Conservation (phyloP, 176 grass and related monocot species). For the Saccharum officinarum region DNA sequence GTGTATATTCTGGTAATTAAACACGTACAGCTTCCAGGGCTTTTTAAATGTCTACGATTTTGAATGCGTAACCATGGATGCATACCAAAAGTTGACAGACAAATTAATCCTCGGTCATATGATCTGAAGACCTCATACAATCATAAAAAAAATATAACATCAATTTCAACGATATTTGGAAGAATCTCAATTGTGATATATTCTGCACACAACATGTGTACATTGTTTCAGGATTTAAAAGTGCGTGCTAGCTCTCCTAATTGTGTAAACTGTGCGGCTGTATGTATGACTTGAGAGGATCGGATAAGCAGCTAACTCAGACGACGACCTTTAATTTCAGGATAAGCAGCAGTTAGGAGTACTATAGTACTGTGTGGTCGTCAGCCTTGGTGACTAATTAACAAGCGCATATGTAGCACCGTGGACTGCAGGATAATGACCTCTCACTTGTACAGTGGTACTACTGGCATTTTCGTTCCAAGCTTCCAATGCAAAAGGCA, state of each 20-base stretch:
- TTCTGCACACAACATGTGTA: slow-evolving; percentile 4
- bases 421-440: slow-evolving; percentile 49
- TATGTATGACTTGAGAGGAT: neutral
- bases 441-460: slow-evolving; percentile 23
- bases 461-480: slow-evolving; percentile 23
- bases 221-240: neutral
- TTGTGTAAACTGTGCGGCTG: neutral
- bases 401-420: slow-evolving; percentile 19
- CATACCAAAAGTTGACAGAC: neutral
- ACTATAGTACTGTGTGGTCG: slow-evolving; percentile 19
- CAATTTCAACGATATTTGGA: neutral
- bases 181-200: neutral
- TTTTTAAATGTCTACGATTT: slow-evolving; percentile 8
- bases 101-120: neutral
- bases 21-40: neutral
- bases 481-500: neutral
- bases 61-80: neutral
- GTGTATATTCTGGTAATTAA: neutral
- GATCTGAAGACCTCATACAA: neutral
- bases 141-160: neutral
- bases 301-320: slow-evolving; percentile 6
- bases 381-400: slow-evolving; percentile 25
- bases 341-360: slow-evolving; percentile 15
- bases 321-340: slow-evolving; percentile 7
- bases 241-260: neutral